These are phyloP conservation scores for Phytophthora pini DNA, from an alignment of 352 stramenopile genomes.

Conservation along the genomic window DNA sequence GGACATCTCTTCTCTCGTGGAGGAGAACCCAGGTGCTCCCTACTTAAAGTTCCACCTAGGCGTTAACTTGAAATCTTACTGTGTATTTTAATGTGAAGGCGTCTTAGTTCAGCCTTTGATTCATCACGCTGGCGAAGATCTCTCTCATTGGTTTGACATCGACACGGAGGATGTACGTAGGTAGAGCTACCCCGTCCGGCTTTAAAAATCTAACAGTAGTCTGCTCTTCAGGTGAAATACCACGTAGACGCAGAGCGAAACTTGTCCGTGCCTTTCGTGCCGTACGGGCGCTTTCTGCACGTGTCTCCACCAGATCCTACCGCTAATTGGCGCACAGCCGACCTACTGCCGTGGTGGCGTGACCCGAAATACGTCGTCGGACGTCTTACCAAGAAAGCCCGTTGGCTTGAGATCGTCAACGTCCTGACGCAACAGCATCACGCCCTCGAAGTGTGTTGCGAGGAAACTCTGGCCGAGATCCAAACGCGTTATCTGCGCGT, in stretches of 20 bases:
- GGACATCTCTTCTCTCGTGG: slow-evolving; percentile 84
- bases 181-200: no score
- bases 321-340: slow-evolving; percentile 74
- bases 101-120: slow-evolving; percentile 85
- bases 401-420: slow-evolving; percentile 91
- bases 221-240: slow-evolving; percentile 63
- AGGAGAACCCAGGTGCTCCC: slow-evolving; percentile 54
- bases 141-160: slow-evolving; percentile 93
- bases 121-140: slow-evolving; percentile 84
- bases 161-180: slow-evolving; percentile 66
- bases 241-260: slow-evolving; percentile 81
- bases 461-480: slow-evolving; percentile 91
- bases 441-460: slow-evolving; percentile 82
- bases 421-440: slow-evolving; percentile 89
- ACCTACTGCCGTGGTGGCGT: slow-evolving; percentile 89
- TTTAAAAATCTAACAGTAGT: background rate
- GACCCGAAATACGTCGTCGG: slow-evolving; percentile 80
- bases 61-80: slow-evolving; percentile 1
- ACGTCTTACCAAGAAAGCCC: slow-evolving; percentile 68
- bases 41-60: background rate
- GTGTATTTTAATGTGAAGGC: slow-evolving; percentile 35
- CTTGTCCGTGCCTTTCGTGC: slow-evolving; percentile 83
- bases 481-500: slow-evolving; percentile 84
- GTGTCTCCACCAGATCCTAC: slow-evolving; percentile 85
- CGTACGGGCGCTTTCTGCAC: slow-evolving; percentile 88